Evolutionary conservation across 257 asterid genomes (phyloP).

Genomic region (Solanum acaule): DNA sequence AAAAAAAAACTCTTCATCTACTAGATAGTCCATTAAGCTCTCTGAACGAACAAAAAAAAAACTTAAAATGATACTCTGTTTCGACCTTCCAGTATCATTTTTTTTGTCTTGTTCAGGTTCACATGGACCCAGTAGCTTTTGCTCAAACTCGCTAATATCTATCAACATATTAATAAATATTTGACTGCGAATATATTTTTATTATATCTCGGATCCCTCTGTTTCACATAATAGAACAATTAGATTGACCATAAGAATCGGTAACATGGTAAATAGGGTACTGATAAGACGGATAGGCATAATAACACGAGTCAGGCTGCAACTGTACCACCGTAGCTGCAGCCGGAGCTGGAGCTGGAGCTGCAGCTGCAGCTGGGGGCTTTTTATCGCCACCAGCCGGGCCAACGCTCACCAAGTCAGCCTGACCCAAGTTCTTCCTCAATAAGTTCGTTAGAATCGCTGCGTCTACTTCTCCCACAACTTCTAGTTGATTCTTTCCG

Average conservation of each 20-base stretch:
- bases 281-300: not conserved
- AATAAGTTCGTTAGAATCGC: not conserved
- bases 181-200: rapidly evolving
- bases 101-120: rapidly evolving
- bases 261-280: not conserved
- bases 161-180: not conserved
- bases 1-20: not conserved
- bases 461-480: not conserved
- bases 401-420: not conserved
- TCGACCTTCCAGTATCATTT: not conserved
- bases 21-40: not conserved
- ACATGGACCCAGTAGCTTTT: rapidly evolving
- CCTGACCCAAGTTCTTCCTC: not conserved
- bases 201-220: not conserved
- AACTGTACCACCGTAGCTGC: not conserved
- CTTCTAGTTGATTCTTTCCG: not conserved
- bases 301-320: no score
- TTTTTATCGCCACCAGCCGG: not conserved
- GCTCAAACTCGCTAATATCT: not conserved
- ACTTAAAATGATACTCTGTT: not conserved
- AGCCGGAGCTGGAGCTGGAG: not conserved
- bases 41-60: no score
- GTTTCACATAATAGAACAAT: not conserved
- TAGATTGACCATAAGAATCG: not conserved
- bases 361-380: not conserved